Conservation (phyloP, 208 protist genomes). For the Leishmania lainsoni region DNA sequence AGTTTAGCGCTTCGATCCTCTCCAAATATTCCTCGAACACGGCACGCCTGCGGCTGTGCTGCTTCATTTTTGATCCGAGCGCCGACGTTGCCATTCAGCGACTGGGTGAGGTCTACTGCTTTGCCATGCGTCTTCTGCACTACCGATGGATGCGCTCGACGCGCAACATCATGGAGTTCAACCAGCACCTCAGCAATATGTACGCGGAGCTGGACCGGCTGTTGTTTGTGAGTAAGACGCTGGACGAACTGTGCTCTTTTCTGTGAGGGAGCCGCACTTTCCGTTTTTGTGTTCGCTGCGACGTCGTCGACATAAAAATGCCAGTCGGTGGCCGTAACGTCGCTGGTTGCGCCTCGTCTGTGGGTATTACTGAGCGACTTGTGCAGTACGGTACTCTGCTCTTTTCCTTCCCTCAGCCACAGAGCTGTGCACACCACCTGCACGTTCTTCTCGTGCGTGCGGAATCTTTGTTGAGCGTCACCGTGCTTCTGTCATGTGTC, state of each 20-base stretch:
- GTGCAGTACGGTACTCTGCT: not conserved
- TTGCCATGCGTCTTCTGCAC: conserved; percentile 54
- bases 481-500: not conserved
- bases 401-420: not conserved
- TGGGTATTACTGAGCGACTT: not conserved
- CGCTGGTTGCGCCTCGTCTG: not conserved
- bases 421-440: not conserved
- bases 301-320: not conserved
- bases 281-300: not conserved
- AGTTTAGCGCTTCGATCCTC: conserved; percentile 38
- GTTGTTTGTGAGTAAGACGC: conserved; percentile 33
- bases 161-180: conserved; percentile 71
- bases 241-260: conserved; percentile 48
- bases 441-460: not conserved
- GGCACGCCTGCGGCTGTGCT: conserved; percentile 38
- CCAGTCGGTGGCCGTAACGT: not conserved
- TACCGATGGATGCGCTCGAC: conserved; percentile 48
- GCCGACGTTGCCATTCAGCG: conserved; percentile 33
- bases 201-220: conserved; percentile 49
- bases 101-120: conserved; percentile 68
- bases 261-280: conserved; percentile 6
- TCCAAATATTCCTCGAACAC: conserved; percentile 30
- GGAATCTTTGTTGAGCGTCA: not conserved
- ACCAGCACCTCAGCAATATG: conserved; percentile 38
- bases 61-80: conserved; percentile 38